A percentile compares a stretch with the other conserved stretches of the same genome.
phyloP scores from a whole-genome alignment of 139 green algal genomes.

The Chlamydomonas sp. region DNA sequence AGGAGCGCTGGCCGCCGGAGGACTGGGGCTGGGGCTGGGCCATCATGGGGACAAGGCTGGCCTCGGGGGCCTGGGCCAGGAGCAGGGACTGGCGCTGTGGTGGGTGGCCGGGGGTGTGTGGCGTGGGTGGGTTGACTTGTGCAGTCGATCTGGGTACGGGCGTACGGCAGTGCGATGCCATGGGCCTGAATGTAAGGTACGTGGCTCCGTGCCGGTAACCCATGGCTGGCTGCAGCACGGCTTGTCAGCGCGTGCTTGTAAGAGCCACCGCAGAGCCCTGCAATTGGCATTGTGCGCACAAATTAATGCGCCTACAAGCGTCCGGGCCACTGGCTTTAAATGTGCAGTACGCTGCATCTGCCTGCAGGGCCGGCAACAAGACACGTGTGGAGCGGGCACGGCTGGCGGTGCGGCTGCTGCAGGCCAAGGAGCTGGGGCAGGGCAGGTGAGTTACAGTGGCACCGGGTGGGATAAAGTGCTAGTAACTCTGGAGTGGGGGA shows the following conservation, averaged over 20 bases:
- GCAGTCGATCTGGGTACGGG: neutral
- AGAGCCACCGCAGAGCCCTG: too few relatives aligned
- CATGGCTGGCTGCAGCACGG: too few relatives aligned
- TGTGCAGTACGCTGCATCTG: neutral
- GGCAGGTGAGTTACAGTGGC: neutral
- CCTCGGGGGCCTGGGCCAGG: conserved; percentile 1
- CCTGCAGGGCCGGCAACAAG: conserved; percentile 49
- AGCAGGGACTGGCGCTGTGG: conserved; percentile 15
- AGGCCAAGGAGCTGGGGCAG: conserved; percentile 3
- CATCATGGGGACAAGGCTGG: neutral
- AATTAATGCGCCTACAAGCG: too few relatives aligned
- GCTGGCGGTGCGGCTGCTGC: conserved; percentile 52
- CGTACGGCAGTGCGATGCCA: neutral
- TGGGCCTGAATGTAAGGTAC: too few relatives aligned
- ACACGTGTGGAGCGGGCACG: conserved; percentile 27
- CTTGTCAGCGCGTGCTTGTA: too few relatives aligned
- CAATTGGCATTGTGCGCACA: neutral
- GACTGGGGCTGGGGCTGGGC: neutral
- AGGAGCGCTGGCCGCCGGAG: neutral
- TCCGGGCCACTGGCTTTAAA: neutral
- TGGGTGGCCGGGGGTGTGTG: neutral
- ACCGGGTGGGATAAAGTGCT: too few relatives aligned
- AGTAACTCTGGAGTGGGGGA: too few relatives aligned
- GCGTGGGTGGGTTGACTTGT: too few relatives aligned
- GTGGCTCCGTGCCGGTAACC: too few relatives aligned